Conservation (phyloP, 2,329 filamentous ascomycete species). For the Fusarium tanahbumbuense region DNA sequence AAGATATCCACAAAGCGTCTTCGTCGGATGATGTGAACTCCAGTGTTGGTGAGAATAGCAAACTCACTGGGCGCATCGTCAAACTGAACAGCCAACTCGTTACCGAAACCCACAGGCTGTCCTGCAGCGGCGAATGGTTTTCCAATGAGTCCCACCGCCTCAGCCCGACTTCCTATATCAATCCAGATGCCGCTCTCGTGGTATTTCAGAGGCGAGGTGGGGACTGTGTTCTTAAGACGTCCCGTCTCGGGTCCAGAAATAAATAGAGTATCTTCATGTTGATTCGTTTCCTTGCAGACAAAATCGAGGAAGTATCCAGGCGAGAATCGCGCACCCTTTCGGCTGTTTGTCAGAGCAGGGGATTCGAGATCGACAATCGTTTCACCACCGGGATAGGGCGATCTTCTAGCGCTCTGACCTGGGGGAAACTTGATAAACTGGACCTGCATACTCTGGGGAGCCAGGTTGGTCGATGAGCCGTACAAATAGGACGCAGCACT, state of each 20-base stretch:
- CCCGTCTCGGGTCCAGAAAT: constrained; percentile 89
- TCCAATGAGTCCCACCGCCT: constrained; percentile 83
- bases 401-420: constrained; percentile 47
- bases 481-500: constrained; percentile 76
- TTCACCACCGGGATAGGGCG: constrained; percentile 53
- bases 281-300: constrained; percentile 71
- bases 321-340: constrained; percentile 72
- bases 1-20: constrained; percentile 92
- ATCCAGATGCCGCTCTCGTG: constrained; percentile 86
- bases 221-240: constrained; percentile 74
- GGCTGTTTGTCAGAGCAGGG: constrained; percentile 61
- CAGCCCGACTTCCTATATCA: constrained; percentile 75
- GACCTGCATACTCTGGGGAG: constrained; percentile 96
- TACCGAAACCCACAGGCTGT: constrained; percentile 84
- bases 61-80: constrained; percentile 85
- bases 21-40: constrained; percentile 86
- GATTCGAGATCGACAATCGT: constrained; percentile 61
- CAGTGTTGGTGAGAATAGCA: constrained; percentile 90
- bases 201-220: constrained; percentile 68
- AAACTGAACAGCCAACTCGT: constrained; percentile 96
- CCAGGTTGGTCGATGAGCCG: constrained; percentile 68
- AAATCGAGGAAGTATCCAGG: constrained; percentile 95
- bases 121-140: constrained; percentile 75
- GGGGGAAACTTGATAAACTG: constrained; percentile 96
- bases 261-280: constrained; percentile 77